A percentile compares a stretch with the other conserved stretches of the same genome.
phyloP scores from a whole-genome alignment of 1,284 basidiomycete genomes.

The Vanrija pseudolonga region DNA sequence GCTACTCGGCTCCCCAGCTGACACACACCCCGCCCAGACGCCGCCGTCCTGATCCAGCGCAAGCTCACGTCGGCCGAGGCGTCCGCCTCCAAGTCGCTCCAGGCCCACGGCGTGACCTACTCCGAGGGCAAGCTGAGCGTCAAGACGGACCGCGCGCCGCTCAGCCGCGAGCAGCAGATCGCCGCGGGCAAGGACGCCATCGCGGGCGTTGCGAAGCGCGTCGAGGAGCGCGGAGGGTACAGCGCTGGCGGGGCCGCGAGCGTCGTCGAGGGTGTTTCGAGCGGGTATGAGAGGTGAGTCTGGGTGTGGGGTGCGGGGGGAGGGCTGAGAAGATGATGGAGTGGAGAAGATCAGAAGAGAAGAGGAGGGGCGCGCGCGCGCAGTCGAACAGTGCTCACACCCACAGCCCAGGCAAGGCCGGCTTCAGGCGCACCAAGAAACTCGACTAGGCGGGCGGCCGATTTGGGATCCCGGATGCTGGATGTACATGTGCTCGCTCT shows the following conservation, averaged over 20 bases:
- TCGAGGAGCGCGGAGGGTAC: neutral
- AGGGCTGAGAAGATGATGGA: neutral
- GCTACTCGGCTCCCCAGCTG: too few relatives aligned
- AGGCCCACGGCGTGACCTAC: slow-evolving; percentile 23
- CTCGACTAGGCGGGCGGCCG: slow-evolving; percentile 5
- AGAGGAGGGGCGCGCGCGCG: too few relatives aligned
- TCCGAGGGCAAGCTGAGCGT: slow-evolving; percentile 22
- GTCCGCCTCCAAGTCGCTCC: slow-evolving; percentile 12
- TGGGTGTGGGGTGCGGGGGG: neutral
- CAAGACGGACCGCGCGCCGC: slow-evolving; percentile 30
- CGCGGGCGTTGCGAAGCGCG: neutral
- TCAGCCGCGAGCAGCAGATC: slow-evolving; percentile 33
- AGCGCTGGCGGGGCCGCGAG: neutral
- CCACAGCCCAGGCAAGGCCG: neutral
- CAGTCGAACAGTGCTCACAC: too few relatives aligned
- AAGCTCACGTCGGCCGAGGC: slow-evolving; percentile 5
- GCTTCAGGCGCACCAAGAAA: slow-evolving; percentile 18
- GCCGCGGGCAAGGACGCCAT: neutral
- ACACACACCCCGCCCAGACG: slow-evolving; percentile 16
- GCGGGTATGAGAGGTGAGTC: slow-evolving; percentile 10
- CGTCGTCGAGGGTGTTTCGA: neutral
- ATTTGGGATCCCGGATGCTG: too few relatives aligned
- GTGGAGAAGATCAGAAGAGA: neutral
- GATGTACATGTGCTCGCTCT: too few relatives aligned
- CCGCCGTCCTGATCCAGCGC: slow-evolving; percentile 14